Evolutionary conservation across 805 yeast genomes (phyloP).

Genomic region (Candida arabinofermentans): DNA sequence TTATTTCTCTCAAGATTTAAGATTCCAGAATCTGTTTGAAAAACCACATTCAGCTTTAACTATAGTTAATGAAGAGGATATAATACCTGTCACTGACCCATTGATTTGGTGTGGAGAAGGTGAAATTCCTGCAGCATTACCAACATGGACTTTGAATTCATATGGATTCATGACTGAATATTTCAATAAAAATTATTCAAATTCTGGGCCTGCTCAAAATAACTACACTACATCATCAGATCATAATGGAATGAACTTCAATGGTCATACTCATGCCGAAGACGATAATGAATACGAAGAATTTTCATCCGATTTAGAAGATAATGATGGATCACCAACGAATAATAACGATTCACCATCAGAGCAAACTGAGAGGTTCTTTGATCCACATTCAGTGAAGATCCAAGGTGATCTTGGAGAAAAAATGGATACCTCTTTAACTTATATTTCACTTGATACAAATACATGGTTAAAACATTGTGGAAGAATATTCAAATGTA

Average conservation of each 20-base stretch:
- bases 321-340: slow-evolving; percentile 13
- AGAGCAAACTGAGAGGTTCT: slow-evolving; percentile 10
- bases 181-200: slow-evolving; percentile 24
- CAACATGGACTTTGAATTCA: slow-evolving; percentile 29
- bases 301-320: slow-evolving; percentile 7
- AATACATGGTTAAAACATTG: slow-evolving; percentile 80
- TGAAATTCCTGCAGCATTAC: slow-evolving; percentile 19
- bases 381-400: slow-evolving; percentile 2
- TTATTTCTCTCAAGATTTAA: slow-evolving; percentile 23
- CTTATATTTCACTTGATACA: slow-evolving; percentile 66
- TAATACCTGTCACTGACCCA: slow-evolving; percentile 2
- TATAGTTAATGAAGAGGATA: slow-evolving; percentile 1
- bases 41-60: slow-evolving; percentile 11
- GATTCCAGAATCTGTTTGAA: slow-evolving; percentile 21
- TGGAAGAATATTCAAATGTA: slow-evolving; percentile 68
- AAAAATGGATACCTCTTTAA: slow-evolving; percentile 51
- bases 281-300: slow-evolving; percentile 21
- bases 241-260: slow-evolving; percentile 3
- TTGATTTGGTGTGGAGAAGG: slow-evolving; percentile 16
- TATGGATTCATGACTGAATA: slow-evolving; percentile 31
- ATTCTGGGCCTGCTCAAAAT: slow-evolving; percentile 6
- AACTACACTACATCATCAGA: neutral
- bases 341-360: neutral
- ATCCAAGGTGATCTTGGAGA: slow-evolving; percentile 50
- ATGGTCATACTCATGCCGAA: slow-evolving; percentile 9